Evolutionary conservation across 2,329 filamentous ascomycete genomes (phyloP).

Genomic region (Paecilomyces sp.): DNA sequence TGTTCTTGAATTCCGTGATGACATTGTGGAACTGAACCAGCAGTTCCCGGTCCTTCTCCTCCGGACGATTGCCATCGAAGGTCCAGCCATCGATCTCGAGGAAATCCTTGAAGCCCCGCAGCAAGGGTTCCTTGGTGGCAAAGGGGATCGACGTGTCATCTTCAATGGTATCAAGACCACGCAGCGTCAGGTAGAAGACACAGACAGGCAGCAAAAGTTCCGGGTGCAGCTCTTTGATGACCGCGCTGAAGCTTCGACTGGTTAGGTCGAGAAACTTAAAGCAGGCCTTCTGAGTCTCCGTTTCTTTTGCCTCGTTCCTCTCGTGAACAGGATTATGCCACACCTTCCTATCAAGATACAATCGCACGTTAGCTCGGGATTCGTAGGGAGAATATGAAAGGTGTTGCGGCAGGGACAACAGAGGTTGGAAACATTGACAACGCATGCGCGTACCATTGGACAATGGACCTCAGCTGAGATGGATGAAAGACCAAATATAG

Average conservation of each 20-base stretch:
- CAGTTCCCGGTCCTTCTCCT: constrained; percentile 91
- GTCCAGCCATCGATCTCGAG: constrained; percentile 85
- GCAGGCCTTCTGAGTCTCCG: constrained; percentile 67
- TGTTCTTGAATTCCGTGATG: constrained; percentile 75
- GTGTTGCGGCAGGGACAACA: not conserved
- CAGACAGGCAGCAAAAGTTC: constrained; percentile 84
- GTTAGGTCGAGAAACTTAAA: constrained; percentile 81
- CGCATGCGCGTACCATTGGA: constrained; percentile 64
- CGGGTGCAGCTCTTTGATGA: constrained; percentile 92
- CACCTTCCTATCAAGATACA: constrained; percentile 61
- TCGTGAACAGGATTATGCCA: constrained; percentile 93
- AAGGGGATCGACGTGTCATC: constrained; percentile 92
- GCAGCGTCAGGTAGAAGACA: constrained; percentile 87
- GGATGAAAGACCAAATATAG: constrained; percentile 72
- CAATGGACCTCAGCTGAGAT: constrained; percentile 68
- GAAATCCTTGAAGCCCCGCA: constrained; percentile 73
- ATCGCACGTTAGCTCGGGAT: not conserved
- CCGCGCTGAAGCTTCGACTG: constrained; percentile 84
- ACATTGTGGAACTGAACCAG: constrained; percentile 88
- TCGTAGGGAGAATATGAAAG: not conserved
- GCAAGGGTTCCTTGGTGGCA: constrained; percentile 73
- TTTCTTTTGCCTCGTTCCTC: constrained; percentile 70
- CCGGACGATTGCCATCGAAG: constrained; percentile 73
- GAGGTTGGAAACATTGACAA: constrained; percentile 8
- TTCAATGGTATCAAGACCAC: constrained; percentile 95